phyloP scores from a whole-genome alignment of 2,329 filamentous ascomycete genomes.

The Nemania sp. region DNA sequence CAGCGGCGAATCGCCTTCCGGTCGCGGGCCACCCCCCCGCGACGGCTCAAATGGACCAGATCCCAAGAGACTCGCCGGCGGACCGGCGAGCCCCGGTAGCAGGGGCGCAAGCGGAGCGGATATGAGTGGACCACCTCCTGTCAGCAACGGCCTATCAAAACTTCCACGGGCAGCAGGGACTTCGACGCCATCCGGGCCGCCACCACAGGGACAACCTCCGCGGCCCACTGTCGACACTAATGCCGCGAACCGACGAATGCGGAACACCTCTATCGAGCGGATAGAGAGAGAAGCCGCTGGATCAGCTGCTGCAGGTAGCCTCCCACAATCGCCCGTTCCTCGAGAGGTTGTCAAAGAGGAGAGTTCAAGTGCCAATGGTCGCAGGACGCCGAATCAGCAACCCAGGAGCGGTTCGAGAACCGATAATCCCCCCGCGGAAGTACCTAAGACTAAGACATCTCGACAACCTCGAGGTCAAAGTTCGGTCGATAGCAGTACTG shows the following conservation, averaged over 20 bases:
- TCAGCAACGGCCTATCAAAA: slow-evolving; percentile 45
- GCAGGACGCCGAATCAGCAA: slow-evolving; percentile 65
- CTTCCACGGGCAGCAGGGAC: slow-evolving; percentile 46
- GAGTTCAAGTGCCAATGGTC: slow-evolving; percentile 60
- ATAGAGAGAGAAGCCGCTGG: slow-evolving; percentile 42
- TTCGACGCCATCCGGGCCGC: slow-evolving; percentile 54
- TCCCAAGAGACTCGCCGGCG: slow-evolving; percentile 49
- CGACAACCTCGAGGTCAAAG: slow-evolving; percentile 64
- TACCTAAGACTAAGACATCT: slow-evolving; percentile 50
- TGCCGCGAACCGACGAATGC: slow-evolving; percentile 47
- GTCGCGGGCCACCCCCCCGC: slow-evolving; percentile 49
- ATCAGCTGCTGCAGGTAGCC: slow-evolving; percentile 44
- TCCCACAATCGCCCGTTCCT: slow-evolving; percentile 50
- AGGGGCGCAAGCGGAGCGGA: slow-evolving; percentile 53
- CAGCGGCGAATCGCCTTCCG: slow-evolving; percentile 43
- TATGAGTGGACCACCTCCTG: slow-evolving; percentile 41
- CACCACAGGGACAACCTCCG: slow-evolving; percentile 59
- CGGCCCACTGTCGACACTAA: slow-evolving; percentile 51
- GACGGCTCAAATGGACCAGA: slow-evolving; percentile 61
- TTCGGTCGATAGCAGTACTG: slow-evolving; percentile 70
- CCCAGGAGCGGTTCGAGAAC: slow-evolving; percentile 44
- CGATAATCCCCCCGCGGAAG: slow-evolving; percentile 42
- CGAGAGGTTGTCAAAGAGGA: slow-evolving; percentile 54
- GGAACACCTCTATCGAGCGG: slow-evolving; percentile 57
- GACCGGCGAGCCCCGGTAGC: slow-evolving; percentile 42